These are phyloP conservation scores for Linnemannia hyalina DNA, from an alignment of 192 early-diverging fungal genomes.

Conservation along the genomic window DNA sequence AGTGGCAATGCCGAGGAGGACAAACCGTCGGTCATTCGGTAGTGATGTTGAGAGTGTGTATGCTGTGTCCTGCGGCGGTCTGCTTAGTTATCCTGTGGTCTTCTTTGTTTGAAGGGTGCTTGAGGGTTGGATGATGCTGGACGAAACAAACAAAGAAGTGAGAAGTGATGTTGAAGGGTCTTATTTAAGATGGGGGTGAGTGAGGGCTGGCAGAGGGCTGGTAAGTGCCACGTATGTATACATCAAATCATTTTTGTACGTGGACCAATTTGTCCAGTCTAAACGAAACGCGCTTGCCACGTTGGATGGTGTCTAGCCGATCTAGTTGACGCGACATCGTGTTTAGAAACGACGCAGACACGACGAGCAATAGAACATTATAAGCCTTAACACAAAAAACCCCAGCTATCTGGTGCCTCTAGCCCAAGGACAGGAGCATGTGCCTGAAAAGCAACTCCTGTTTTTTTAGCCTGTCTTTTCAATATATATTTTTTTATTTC, in stretches of 20 bases:
- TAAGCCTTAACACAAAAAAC: background rate
- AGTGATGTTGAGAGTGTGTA: background rate
- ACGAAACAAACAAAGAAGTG: background rate
- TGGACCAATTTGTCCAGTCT: background rate
- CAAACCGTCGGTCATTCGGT: conserved; percentile 34
- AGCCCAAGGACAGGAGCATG: background rate
- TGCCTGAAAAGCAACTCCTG: background rate
- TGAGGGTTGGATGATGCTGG: background rate
- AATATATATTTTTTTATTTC: too few species aligned
- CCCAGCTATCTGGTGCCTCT: background rate
- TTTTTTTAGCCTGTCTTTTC: too few species aligned
- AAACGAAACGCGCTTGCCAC: background rate
- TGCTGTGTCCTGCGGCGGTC: background rate
- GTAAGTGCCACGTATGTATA: background rate
- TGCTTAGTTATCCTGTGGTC: background rate
- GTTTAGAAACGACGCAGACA: background rate
- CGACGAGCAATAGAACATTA: background rate
- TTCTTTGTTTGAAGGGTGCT: background rate
- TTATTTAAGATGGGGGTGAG: background rate
- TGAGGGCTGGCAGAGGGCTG: background rate
- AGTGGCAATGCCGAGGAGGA: conserved; percentile 26
- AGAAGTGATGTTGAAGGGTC: background rate
- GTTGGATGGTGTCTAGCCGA: background rate
- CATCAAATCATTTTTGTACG: background rate
- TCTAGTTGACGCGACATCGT: background rate